Evolutionary conservation across 768 basidiomycete species (phyloP).

Genomic region (Cubamyces lactineus): DNA sequence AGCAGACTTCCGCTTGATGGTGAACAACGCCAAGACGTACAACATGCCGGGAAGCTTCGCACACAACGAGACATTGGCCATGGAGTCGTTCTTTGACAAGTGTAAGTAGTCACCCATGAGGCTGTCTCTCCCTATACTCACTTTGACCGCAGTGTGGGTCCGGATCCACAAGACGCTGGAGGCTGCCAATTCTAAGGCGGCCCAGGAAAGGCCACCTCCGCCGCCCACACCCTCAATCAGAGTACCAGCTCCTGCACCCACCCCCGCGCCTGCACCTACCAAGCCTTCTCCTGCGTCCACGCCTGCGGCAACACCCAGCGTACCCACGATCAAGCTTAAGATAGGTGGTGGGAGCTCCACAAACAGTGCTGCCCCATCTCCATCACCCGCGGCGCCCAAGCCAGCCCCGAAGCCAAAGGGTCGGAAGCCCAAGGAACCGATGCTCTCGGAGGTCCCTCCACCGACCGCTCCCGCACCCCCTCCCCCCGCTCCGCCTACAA

Average conservation of each 20-base stretch:
- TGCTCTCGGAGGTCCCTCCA: constrained; percentile 35
- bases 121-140: constrained; percentile 4
- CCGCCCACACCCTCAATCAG: constrained; percentile 22
- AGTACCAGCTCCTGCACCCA: constrained; percentile 4
- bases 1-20: constrained; percentile 86
- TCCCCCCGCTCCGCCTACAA: constrained; percentile 60
- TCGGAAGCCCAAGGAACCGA: constrained; percentile 33
- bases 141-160: constrained; percentile 68
- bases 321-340: constrained; percentile 69
- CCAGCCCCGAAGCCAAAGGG: constrained; percentile 28
- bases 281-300: constrained; percentile 31
- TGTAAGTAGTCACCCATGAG: constrained; percentile 50
- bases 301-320: constrained; percentile 42
- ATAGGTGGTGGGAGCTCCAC: constrained; percentile 38
- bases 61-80: constrained; percentile 70
- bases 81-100: constrained; percentile 87
- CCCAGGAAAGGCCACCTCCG: constrained; percentile 28
- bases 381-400: constrained; percentile 25
- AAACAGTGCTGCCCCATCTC: constrained; percentile 21
- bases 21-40: constrained; percentile 84
- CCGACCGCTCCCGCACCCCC: constrained; percentile 41
- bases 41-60: constrained; percentile 74
- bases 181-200: constrained; percentile 54
- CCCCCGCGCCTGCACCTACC: constrained; percentile 5
- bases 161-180: constrained; percentile 85